phyloP scores from a whole-genome alignment of 257 asterid genomes.

The Eucommia ulmoides region DNA sequence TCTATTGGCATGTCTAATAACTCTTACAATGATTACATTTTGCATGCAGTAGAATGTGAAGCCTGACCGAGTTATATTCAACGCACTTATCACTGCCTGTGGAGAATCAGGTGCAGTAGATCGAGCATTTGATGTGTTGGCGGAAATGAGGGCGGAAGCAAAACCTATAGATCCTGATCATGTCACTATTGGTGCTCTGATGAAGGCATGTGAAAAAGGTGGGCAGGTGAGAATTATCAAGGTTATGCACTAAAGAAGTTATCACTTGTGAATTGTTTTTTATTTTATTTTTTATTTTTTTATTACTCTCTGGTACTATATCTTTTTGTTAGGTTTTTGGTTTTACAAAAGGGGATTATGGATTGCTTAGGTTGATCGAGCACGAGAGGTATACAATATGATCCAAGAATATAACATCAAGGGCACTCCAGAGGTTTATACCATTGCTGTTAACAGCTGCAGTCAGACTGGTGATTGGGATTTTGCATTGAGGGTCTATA shows the following conservation, averaged over 20 bases:
- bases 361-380: constrained; percentile 59
- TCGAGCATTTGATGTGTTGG: constrained; percentile 93
- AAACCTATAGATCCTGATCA: constrained; percentile 94
- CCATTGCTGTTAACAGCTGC: constrained; percentile 93
- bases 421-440: constrained; percentile 92
- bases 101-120: constrained; percentile 96
- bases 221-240: constrained; percentile 53
- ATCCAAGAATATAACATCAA: constrained; percentile 60
- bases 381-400: constrained; percentile 75
- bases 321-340: constrained; percentile 9
- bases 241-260: no score
- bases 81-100: constrained; percentile 97
- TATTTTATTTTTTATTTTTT: neutral
- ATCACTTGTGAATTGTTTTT: constrained; percentile 9
- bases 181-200: constrained; percentile 84
- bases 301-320: neutral
- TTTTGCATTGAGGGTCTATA: constrained; percentile 65
- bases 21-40: constrained; percentile 30
- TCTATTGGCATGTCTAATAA: no score
- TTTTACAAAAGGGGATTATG: constrained; percentile 3
- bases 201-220: constrained; percentile 83
- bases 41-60: constrained; percentile 71
- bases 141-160: constrained; percentile 73
- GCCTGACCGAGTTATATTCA: constrained; percentile 97
- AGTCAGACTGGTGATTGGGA: constrained; percentile 93